Conservation (phyloP, 1,284 basidiomycete genomes). For the Cutaneotrichosporon sp. region DNA sequence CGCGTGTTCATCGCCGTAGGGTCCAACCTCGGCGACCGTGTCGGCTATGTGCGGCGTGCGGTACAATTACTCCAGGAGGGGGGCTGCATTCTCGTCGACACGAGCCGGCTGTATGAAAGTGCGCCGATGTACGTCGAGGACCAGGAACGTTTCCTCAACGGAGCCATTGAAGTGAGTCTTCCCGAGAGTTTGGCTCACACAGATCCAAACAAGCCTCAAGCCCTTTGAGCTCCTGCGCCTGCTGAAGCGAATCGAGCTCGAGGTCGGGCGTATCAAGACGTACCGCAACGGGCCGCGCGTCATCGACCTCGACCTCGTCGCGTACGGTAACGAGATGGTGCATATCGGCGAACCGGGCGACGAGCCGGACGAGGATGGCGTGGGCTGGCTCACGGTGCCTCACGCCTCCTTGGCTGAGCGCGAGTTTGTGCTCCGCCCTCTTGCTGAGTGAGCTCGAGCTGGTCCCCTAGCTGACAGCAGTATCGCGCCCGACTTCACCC, state of each 20-base stretch:
- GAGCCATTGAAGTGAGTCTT: conserved; percentile 70
- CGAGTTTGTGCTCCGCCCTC: conserved; percentile 86
- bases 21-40: conserved; percentile 85
- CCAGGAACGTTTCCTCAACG: conserved; percentile 87
- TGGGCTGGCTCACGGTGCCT: conserved; percentile 72
- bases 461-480: conserved; percentile 22
- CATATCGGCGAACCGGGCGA: conserved; percentile 59
- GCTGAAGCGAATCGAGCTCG: conserved; percentile 72
- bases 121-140: conserved; percentile 93
- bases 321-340: conserved; percentile 68
- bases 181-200: neutral
- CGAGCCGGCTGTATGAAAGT: conserved; percentile 91
- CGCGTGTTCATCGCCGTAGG: conserved; percentile 75
- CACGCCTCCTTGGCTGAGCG: conserved; percentile 79
- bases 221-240: conserved; percentile 65
- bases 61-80: conserved; percentile 50
- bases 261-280: conserved; percentile 77
- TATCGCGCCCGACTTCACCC: conserved; percentile 61
- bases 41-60: conserved; percentile 77
- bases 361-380: conserved; percentile 55
- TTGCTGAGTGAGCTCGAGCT: conserved; percentile 67
- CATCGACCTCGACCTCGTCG: conserved; percentile 86
- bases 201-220: conserved; percentile 64
- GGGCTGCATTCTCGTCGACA: conserved; percentile 63
- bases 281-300: conserved; percentile 83